Evolutionary conservation across 2,329 filamentous ascomycete species (phyloP).

Genomic region (Colletotrichum musicola): DNA sequence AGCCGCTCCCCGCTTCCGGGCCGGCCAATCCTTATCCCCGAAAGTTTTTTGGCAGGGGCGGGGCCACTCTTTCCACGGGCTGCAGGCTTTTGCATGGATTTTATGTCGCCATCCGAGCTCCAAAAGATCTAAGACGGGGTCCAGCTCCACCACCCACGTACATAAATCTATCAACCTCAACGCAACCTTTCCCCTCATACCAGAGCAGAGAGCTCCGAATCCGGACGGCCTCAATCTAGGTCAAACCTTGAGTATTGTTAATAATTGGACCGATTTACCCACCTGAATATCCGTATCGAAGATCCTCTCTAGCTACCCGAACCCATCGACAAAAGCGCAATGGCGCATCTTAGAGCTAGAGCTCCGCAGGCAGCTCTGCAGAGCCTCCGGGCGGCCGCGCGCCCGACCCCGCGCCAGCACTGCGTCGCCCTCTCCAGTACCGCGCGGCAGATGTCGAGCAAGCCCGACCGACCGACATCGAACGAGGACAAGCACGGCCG

Average conservation of each 20-base stretch:
- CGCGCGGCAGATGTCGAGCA: conserved; percentile 42
- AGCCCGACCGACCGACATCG: conserved; percentile 38
- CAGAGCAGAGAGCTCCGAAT: conserved; percentile 10
- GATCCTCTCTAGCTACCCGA: neutral
- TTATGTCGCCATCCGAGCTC: conserved; percentile 36
- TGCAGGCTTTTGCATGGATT: conserved; percentile 36
- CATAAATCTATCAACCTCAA: conserved; percentile 25
- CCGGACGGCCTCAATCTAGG: neutral
- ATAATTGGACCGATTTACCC: too few relatives aligned
- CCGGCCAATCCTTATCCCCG: conserved; percentile 39
- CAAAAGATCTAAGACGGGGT: conserved; percentile 34
- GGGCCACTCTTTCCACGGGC: conserved; percentile 15
- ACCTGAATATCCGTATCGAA: neutral
- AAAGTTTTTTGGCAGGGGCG: conserved; percentile 12
- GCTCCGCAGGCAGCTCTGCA: conserved; percentile 48
- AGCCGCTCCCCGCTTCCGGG: conserved; percentile 29
- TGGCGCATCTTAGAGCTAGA: conserved; percentile 51
- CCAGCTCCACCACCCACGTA: conserved; percentile 33
- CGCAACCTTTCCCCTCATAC: conserved; percentile 7
- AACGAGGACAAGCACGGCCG: conserved; percentile 55
- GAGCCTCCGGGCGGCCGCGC: conserved; percentile 44
- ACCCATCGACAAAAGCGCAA: conserved; percentile 35
- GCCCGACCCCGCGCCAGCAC: conserved; percentile 34
- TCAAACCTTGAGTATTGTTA: neutral
- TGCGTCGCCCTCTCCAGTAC: conserved; percentile 32